A percentile compares a stretch with the other conserved stretches of the same genome.
Evolutionary conservation across 1,284 basidiomycete genomes (phyloP).

Genomic region (Naganishia sp.): DNA sequence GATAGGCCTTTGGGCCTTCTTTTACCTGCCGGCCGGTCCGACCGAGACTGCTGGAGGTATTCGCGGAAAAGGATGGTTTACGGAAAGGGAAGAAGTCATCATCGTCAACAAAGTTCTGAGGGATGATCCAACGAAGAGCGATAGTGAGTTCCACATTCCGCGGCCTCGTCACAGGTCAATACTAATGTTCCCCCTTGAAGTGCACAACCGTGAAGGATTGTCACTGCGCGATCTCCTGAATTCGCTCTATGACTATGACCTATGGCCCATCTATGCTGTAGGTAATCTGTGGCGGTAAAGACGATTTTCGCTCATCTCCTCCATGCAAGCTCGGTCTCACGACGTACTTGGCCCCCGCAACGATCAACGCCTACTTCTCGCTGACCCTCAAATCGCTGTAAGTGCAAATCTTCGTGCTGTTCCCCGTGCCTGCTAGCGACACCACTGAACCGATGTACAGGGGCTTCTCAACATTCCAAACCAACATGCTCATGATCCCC

Average conservation of each 20-base stretch:
- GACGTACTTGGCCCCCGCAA: slow-evolving; percentile 41
- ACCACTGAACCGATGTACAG: slow-evolving; percentile 28
- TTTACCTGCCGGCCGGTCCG: slow-evolving; percentile 49
- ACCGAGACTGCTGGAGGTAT: slow-evolving; percentile 46
- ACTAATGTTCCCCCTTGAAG: slow-evolving; percentile 45
- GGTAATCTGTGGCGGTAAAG: slow-evolving; percentile 23
- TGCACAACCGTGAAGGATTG: slow-evolving; percentile 57
- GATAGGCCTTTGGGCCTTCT: slow-evolving; percentile 46
- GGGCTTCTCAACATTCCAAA: slow-evolving; percentile 50
- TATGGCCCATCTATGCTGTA: slow-evolving; percentile 54
- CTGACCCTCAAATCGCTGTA: slow-evolving; percentile 35
- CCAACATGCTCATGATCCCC: slow-evolving; percentile 52
- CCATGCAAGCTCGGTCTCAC: slow-evolving; percentile 36
- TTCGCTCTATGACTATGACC: slow-evolving; percentile 50
- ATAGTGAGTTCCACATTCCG: slow-evolving; percentile 15
- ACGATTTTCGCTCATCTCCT: not conserved
- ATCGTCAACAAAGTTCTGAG: slow-evolving; percentile 56
- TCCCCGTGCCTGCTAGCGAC: not conserved
- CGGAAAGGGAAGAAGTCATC: slow-evolving; percentile 54
- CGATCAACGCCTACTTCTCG: slow-evolving; percentile 45
- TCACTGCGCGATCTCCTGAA: slow-evolving; percentile 38
- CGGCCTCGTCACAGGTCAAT: not conserved
- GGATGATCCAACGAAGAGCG: slow-evolving; percentile 57
- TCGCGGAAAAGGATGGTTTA: slow-evolving; percentile 53
- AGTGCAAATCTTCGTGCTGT: not conserved